Evolutionary conservation across 1,284 basidiomycete genomes (phyloP).

Genomic region (Termitomyces sp.): DNA sequence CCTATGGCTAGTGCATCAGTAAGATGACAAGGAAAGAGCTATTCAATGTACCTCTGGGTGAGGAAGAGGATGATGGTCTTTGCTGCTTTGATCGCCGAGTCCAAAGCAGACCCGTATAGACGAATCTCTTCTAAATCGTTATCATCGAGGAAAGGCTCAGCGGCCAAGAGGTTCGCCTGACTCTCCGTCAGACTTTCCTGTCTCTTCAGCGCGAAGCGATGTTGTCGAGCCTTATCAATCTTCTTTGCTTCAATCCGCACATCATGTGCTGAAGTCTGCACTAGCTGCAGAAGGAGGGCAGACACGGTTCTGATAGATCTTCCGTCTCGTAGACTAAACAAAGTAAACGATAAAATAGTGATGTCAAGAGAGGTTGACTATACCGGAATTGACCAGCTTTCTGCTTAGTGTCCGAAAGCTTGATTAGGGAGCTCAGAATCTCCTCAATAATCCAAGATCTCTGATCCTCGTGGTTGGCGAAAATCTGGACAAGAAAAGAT

Average conservation of each 20-base stretch:
- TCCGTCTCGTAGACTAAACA: constrained; percentile 66
- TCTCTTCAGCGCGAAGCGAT: constrained; percentile 51
- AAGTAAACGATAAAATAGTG: not conserved
- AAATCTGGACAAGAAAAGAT: constrained; percentile 53
- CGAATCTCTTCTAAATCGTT: constrained; percentile 66
- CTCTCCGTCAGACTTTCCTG: constrained; percentile 53
- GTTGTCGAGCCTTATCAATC: constrained; percentile 58
- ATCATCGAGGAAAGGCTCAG: constrained; percentile 58
- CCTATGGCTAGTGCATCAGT: constrained; percentile 28
- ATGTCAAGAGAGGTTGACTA: constrained; percentile 4
- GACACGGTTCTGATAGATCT: constrained; percentile 88
- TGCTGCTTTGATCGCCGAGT: constrained; percentile 79
- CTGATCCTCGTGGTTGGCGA: constrained; percentile 86
- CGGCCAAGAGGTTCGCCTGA: constrained; percentile 23
- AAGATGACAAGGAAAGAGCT: not conserved
- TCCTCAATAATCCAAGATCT: constrained; percentile 96
- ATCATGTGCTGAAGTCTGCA: constrained; percentile 88
- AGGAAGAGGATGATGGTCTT: constrained; percentile 82
- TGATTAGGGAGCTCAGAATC: constrained; percentile 84
- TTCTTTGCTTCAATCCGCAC: constrained; percentile 58
- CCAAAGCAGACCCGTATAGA: constrained; percentile 62
- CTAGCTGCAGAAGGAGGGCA: constrained; percentile 89
- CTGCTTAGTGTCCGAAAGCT: constrained; percentile 84
- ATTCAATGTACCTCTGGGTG: constrained; percentile 56
- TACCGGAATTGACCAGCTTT: constrained; percentile 84